Percentiles rank a stretch among this genome's conserved stretches.
Conservation (phyloP, 1,284 basidiomycete genomes). For the Mycena sp. region DNA sequence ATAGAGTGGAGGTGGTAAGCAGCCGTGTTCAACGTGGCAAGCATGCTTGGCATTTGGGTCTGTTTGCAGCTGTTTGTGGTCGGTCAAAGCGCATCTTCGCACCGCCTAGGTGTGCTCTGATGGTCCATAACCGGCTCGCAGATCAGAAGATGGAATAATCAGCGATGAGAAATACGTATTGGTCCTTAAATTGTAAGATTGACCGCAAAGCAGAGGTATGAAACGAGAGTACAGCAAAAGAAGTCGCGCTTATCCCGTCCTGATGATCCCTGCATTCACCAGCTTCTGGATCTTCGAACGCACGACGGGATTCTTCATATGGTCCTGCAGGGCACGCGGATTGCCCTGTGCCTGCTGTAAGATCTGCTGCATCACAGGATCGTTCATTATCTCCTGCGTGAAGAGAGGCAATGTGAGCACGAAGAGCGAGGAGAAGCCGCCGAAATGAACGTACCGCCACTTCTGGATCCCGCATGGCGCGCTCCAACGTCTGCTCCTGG, state of each 20-base stretch:
- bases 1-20: slow-evolving; percentile 81
- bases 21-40: too few relatives aligned
- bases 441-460: slow-evolving; percentile 71
- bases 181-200: background rate
- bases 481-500: slow-evolving; percentile 91
- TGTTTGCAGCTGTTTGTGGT: background rate
- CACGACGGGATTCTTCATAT: slow-evolving; percentile 95
- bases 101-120: too few relatives aligned
- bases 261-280: slow-evolving; percentile 93
- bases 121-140: too few relatives aligned
- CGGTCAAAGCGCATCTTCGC: slow-evolving; percentile 5
- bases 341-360: slow-evolving; percentile 94
- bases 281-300: slow-evolving; percentile 92
- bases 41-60: background rate
- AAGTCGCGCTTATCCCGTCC: slow-evolving; percentile 61
- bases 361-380: slow-evolving; percentile 94
- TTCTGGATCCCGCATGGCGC: slow-evolving; percentile 98
- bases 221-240: background rate
- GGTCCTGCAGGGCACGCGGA: slow-evolving; percentile 91
- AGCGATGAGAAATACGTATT: background rate
- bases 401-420: slow-evolving; percentile 8
- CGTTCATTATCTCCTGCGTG: slow-evolving; percentile 79
- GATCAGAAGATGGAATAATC: too few relatives aligned
- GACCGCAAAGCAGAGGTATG: slow-evolving; percentile 13
- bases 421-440: slow-evolving; percentile 2